Evolutionary conservation across 352 stramenopile species (phyloP), one percentile per base, ranked within the genome.

Genomic region (Phytopythium montanum): DNA sequence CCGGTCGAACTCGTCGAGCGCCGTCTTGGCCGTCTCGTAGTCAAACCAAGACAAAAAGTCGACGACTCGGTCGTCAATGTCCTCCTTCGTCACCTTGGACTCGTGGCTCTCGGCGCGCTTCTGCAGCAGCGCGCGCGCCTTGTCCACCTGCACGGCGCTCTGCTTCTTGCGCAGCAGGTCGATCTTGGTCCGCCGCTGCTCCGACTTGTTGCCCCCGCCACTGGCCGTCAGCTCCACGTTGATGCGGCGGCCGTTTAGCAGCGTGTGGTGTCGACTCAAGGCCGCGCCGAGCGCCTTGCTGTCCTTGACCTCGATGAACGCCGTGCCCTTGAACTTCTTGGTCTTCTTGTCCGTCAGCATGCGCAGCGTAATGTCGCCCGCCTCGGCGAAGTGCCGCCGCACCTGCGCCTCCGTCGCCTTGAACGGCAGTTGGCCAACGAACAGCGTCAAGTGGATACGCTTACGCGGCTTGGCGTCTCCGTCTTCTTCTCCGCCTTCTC

Each of bases 11-110:
- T 93, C 86, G 2, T 93, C 81, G 4, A 95, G 68, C 29, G 86
- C 79, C 18, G 68, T 74, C 71, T 94, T 94, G 33, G 86, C 86
- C n/a, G 86, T 95, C 61, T 87, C 79, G 63, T 95, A 94, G 72
- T 95, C 84, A 51, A 95, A 95, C 84, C 86, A 94, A 13, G 86
- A 95, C 31, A 95, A 61, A 42, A 88, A 93, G 60, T 95, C 86
- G 42, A 91, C 86, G 81, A 94, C 92, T 21, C 86, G 84, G 8
- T 94, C 86, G 63, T 95, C 86, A 28, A 95, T 83, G 59, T 95
- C 86, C 26, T 92, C 82, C 34, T 75, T 54, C 49, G 75, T 76
- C 41, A 95, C 59, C 61, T 93, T 90, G 64, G 75, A 93, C 63
- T 84, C 81, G 1, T 62, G 75, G n/a, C 70, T 62, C 33, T 86